phyloP scores from a whole-genome alignment of 306 rosid genomes.

The Dicorynia guianensis region DNA sequence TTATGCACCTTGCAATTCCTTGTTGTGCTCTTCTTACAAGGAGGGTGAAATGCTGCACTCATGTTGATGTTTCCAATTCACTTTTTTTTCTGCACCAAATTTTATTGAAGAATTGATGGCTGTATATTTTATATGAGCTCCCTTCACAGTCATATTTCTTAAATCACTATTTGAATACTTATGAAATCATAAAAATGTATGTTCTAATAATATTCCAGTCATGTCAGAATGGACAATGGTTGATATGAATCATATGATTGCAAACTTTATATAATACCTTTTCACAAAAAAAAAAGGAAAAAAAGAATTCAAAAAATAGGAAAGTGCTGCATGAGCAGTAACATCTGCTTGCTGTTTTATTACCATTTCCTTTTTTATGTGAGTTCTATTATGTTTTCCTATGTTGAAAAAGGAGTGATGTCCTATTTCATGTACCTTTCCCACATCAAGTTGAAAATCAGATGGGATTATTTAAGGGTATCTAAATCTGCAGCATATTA shows the following conservation, averaged over 20 bases:
- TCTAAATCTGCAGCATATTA: background rate
- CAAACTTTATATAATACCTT: background rate
- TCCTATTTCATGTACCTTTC: background rate
- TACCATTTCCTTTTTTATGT: background rate
- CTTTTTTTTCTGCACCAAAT: conserved; percentile 7
- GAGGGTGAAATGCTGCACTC: no score
- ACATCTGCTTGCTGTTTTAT: background rate
- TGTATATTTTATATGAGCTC: conserved; percentile 11
- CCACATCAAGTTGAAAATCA: background rate
- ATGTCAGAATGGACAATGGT: background rate
- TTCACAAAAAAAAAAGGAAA: background rate
- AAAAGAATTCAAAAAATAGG: background rate
- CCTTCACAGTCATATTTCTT: conserved; percentile 9
- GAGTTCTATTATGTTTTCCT: conserved; percentile 4
- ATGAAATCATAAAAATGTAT: background rate
- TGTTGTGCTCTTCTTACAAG: no score
- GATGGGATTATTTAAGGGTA: background rate
- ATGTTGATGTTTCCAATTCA: conserved; percentile 17
- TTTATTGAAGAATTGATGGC: background rate
- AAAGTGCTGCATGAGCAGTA: background rate
- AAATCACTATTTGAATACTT: background rate
- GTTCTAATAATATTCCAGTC: background rate
- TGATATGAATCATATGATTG: background rate
- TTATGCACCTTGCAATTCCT: no score
- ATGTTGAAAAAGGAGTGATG: background rate